Evolutionary conservation across 768 basidiomycete genomes (phyloP).

Genomic region (Russula brevipes): DNA sequence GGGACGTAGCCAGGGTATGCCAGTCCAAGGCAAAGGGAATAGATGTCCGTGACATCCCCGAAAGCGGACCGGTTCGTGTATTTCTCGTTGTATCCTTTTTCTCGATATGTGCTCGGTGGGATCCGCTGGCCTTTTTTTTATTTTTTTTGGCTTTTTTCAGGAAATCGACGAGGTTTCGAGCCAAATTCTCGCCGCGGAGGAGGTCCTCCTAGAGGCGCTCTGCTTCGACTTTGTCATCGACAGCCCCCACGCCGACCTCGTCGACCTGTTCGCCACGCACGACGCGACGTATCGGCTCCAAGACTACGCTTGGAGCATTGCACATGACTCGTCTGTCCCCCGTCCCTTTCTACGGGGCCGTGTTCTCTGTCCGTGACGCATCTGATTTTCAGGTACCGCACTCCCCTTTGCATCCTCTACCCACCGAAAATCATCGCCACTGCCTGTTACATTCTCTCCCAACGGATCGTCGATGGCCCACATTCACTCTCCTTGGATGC

Average conservation of each 20-base stretch:
- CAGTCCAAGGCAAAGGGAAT: slow-evolving; percentile 58
- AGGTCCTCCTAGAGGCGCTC: slow-evolving; percentile 71
- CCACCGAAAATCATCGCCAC: slow-evolving; percentile 66
- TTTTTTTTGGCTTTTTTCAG: slow-evolving; percentile 34
- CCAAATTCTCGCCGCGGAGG: slow-evolving; percentile 68
- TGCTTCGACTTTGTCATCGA: slow-evolving; percentile 82
- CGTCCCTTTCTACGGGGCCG: background rate
- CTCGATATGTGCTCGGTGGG: background rate
- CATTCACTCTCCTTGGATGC: slow-evolving; percentile 70
- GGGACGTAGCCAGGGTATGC: slow-evolving; percentile 76
- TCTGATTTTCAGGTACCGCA: slow-evolving; percentile 55
- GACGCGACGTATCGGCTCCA: slow-evolving; percentile 47
- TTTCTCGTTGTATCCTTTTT: background rate
- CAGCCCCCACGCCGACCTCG: slow-evolving; percentile 70
- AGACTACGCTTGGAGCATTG: slow-evolving; percentile 81
- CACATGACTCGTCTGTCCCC: slow-evolving; percentile 73
- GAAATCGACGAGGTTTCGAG: slow-evolving; percentile 70
- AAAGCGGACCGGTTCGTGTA: slow-evolving; percentile 57
- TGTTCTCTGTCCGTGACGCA: slow-evolving; percentile 7
- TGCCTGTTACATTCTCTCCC: slow-evolving; percentile 73
- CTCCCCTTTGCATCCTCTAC: slow-evolving; percentile 70
- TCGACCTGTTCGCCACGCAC: slow-evolving; percentile 61
- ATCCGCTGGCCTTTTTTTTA: background rate
- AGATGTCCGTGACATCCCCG: slow-evolving; percentile 51
- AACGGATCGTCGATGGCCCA: slow-evolving; percentile 65